These are phyloP conservation scores for Talaromyces thailandensis DNA, from an alignment of 495 filamentous ascomycete genomes.

Conservation along the genomic window DNA sequence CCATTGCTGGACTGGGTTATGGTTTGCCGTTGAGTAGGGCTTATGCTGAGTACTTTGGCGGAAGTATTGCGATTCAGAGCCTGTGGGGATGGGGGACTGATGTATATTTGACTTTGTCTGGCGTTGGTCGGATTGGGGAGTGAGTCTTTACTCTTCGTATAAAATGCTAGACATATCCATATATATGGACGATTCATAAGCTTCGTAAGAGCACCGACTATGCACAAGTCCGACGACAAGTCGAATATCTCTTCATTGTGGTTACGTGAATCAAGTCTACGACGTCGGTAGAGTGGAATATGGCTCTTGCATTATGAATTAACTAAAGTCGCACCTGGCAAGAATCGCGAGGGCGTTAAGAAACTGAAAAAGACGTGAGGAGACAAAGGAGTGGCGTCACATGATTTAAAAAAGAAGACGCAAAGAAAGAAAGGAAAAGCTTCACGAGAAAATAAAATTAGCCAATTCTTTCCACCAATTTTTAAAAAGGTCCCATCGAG, in stretches of 20 bases:
- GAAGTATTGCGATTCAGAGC: conserved; percentile 89
- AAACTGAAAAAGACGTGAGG: not conserved
- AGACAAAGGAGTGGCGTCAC: not conserved
- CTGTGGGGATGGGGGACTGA: conserved; percentile 90
- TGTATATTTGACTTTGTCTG: conserved; percentile 74
- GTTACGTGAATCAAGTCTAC: not conserved
- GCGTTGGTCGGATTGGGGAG: conserved; percentile 59
- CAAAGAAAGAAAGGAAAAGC: not conserved
- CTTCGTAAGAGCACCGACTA: not conserved
- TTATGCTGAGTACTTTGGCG: conserved; percentile 97
- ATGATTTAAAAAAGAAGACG: not conserved
- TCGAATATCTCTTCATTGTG: not conserved
- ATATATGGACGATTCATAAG: not conserved
- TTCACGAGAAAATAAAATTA: not conserved
- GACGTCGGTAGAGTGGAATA: not conserved
- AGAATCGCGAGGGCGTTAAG: not conserved
- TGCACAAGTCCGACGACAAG: not conserved
- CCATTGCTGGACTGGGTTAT: conserved; percentile 88
- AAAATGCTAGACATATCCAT: not conserved
- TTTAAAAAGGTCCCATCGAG: not conserved
- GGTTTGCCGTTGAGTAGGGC: conserved; percentile 84
- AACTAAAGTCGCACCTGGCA: not conserved
- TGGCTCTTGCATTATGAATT: not conserved
- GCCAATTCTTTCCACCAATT: not conserved
- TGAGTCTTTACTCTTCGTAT: not conserved